Base-by-base conservation (phyloP, 371 early-diverging fungal genomes). In the Nematocida homosporus region DNA sequence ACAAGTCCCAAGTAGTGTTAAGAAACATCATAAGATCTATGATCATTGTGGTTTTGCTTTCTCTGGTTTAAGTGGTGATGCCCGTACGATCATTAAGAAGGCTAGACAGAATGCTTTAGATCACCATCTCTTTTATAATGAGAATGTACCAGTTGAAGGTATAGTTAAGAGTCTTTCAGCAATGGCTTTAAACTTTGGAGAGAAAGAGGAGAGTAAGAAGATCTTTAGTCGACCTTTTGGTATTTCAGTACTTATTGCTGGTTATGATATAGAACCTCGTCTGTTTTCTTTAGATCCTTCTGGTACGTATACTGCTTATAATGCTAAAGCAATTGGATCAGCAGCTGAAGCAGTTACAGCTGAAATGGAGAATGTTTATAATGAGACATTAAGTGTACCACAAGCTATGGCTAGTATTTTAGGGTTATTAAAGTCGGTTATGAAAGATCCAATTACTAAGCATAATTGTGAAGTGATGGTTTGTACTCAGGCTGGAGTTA, bases 321-420 rank as follows among this genome's bases (percentile, higher is more conserved):
- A 91, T 57, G 93, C 94, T 30, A 93, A 93, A 82, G 93, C 95
- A n/a, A 93, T 95, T 64, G 95, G 95, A 54, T 90, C 94, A 32
- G 97, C 97, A 40, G 91, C 92, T 4, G 97, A 97, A 85, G 96
- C 95, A 48, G 95, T 97, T 37, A 94, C 95, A 83, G 89, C 91
- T 5, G 93, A 92, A 84, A 87, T 98, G 65, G 92, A 94, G 84
- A 91, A 93, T 83, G 89, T 92, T 25, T 80, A 78, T 65, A 78
- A 79, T 23, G 79, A 89, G 86, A 88, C 89, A 4, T 87, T 93
- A 81, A 89, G 90, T 2, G 81, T 93, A 72, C 85, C 87, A 18
- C 93, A 95, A 81, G 93, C 93, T 1, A 89, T 93, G 78, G 85
- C 86, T 2, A 82, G 92, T 72, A 88, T 93, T 18, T 88, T 96